A percentile compares a stretch with the other conserved stretches of the same genome.
Evolutionary conservation across 78 protist species (phyloP).

Genomic region (Acrasis kona): DNA sequence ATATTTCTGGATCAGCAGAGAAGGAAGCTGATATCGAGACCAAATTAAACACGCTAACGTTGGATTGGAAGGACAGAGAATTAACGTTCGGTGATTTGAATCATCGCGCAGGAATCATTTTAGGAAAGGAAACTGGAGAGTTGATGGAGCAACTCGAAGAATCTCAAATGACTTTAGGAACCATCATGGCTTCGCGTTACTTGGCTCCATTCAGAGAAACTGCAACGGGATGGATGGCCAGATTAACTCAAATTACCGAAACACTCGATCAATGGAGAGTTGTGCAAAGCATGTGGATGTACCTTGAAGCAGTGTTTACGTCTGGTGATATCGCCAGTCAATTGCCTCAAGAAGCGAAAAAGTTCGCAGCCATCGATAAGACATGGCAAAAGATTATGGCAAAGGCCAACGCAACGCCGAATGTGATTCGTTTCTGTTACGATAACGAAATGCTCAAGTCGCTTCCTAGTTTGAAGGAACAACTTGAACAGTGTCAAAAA

Average conservation of each 20-base stretch:
- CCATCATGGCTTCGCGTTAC: conserved; percentile 53
- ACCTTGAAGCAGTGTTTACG: conserved; percentile 82
- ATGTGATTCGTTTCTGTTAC: conserved; percentile 32
- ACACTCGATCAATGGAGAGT: conserved; percentile 64
- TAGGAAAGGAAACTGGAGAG: conserved; percentile 37
- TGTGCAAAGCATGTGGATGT: conserved; percentile 75
- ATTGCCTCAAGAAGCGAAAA: conserved; percentile 77
- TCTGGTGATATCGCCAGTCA: conserved; percentile 72
- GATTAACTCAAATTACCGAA: conserved; percentile 37
- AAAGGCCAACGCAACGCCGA: conserved; percentile 43
- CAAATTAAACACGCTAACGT: conserved; percentile 6
- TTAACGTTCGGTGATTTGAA: conserved; percentile 53
- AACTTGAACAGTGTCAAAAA: conserved; percentile 81
- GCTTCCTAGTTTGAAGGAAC: conserved; percentile 57
- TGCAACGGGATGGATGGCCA: conserved; percentile 16
- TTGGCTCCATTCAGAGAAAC: conserved; percentile 48
- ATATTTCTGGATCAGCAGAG: conserved; percentile 45
- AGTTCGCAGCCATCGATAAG: conserved; percentile 60
- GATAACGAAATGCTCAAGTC: conserved; percentile 36
- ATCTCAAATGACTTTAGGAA: conserved; percentile 36
- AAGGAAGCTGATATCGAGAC: conserved; percentile 65
- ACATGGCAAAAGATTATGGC: conserved; percentile 64
- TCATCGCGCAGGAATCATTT: conserved; percentile 47
- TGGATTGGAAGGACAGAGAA: conserved; percentile 39
- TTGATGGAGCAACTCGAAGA: conserved; percentile 64